phyloP scores from a whole-genome alignment of 257 asterid species.

The Mentha longifolia region DNA sequence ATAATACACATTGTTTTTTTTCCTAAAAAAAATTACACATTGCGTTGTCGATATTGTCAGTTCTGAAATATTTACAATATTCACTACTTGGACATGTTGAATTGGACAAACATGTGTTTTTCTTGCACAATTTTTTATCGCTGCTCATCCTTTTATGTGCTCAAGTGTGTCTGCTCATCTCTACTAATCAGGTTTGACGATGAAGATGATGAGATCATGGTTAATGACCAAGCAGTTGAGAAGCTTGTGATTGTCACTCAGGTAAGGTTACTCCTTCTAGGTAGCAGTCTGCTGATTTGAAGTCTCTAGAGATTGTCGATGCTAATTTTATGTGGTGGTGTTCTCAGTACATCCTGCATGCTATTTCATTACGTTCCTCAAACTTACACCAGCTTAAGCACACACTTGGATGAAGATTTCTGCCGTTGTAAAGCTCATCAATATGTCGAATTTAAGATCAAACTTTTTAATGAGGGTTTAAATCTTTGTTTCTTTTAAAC shows the following conservation, averaged over 20 bases:
- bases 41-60: constrained; percentile 17
- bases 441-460: neutral
- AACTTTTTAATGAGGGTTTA: neutral
- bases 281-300: constrained; percentile 2
- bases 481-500: neutral
- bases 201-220: constrained; percentile 69
- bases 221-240: constrained; percentile 73
- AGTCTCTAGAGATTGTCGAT: constrained; percentile 14
- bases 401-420: neutral
- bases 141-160: constrained; percentile 19
- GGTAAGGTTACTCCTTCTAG: constrained; percentile 48
- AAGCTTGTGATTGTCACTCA: constrained; percentile 85
- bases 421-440: constrained; percentile 5
- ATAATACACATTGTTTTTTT: neutral
- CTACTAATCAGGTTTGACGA: constrained; percentile 59
- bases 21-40: neutral
- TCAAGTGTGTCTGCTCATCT: neutral
- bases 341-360: constrained; percentile 12
- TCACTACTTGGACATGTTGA: constrained; percentile 5
- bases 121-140: neutral
- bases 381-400: neutral
- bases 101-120: neutral
- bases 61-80: constrained; percentile 18
- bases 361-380: neutral
- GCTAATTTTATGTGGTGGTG: constrained; percentile 15